These are phyloP conservation scores for Tephrocybe sp. DNA, from an alignment of 768 basidiomycete species.

Conservation along the genomic window DNA sequence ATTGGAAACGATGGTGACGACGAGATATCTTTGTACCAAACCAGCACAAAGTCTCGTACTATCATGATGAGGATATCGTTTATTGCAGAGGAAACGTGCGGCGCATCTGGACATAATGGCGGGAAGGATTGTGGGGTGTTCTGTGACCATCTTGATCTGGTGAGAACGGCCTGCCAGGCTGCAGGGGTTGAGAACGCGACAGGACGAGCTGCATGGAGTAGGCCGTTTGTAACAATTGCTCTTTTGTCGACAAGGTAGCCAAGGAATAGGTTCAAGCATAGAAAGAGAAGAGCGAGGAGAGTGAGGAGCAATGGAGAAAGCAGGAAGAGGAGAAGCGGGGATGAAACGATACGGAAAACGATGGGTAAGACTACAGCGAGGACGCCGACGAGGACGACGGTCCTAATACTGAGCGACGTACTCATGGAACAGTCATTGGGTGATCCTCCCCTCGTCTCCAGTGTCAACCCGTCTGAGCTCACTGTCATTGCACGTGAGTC, in stretches of 20 bases:
- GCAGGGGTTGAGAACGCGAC: slow-evolving; percentile 89
- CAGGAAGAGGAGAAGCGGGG: slow-evolving; percentile 62
- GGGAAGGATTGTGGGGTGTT: slow-evolving; percentile 65
- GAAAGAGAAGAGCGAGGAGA: slow-evolving; percentile 45
- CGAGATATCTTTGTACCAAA: slow-evolving; percentile 88
- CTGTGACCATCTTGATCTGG: slow-evolving; percentile 87
- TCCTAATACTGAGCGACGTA: slow-evolving; percentile 42
- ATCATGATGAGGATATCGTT: slow-evolving; percentile 81
- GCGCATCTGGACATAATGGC: slow-evolving; percentile 61
- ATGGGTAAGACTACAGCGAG: slow-evolving; percentile 58
- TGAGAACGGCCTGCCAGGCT: slow-evolving; percentile 90
- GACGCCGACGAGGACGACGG: slow-evolving; percentile 55
- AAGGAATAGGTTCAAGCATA: slow-evolving; percentile 52
- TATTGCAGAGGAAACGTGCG: slow-evolving; percentile 64
- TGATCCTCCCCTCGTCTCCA: background rate
- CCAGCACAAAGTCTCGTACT: slow-evolving; percentile 81
- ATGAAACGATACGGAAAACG: slow-evolving; percentile 55
- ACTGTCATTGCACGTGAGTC: background rate
- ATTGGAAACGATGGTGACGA: slow-evolving; percentile 85
- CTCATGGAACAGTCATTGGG: slow-evolving; percentile 27
- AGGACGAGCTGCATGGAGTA: slow-evolving; percentile 64
- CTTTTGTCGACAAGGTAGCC: slow-evolving; percentile 58
- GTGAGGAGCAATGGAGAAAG: slow-evolving; percentile 59
- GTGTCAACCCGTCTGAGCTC: background rate
- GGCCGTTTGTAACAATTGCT: slow-evolving; percentile 29